Evolutionary conservation across 2,329 filamentous ascomycete species (phyloP).

Genomic region (Phialophora tarda): DNA sequence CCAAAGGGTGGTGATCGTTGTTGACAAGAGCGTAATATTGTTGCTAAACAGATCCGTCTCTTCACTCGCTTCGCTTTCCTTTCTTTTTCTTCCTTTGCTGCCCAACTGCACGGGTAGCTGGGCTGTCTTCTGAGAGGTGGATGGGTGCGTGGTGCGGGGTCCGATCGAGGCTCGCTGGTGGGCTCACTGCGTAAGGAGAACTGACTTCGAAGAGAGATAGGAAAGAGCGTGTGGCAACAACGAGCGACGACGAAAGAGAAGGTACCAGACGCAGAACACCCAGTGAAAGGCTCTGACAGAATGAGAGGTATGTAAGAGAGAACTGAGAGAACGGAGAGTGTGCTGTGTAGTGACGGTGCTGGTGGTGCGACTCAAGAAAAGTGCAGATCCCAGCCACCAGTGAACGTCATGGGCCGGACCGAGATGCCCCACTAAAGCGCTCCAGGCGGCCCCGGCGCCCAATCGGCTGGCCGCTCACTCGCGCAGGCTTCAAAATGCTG

Average conservation of each 20-base stretch:
- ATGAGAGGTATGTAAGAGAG: constrained; percentile 2
- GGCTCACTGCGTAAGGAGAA: background rate
- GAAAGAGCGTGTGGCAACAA: background rate
- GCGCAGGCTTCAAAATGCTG: constrained; percentile 8
- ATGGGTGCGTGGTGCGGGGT: constrained; percentile 17
- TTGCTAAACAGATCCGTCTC: background rate
- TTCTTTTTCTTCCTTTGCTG: constrained; percentile 17
- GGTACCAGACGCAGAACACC: constrained; percentile 11
- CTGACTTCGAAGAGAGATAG: background rate
- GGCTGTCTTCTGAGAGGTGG: background rate
- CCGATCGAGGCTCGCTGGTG: constrained; percentile 10
- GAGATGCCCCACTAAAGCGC: background rate
- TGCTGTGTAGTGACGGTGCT: constrained; percentile 7
- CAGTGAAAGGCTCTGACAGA: constrained; percentile 9
- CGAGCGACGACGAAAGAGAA: constrained; percentile 13
- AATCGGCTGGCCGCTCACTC: constrained; percentile 4
- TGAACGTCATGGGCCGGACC: background rate
- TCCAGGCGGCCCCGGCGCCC: background rate
- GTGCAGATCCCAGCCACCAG: constrained; percentile 25
- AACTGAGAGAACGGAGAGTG: background rate
- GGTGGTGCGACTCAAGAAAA: constrained; percentile 1
- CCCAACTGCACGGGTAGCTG: constrained; percentile 15
- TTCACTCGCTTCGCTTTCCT: background rate
- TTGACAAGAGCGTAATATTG: background rate
- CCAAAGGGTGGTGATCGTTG: background rate